phyloP scores from a whole-genome alignment of 2,329 filamentous ascomycete genomes.

The Penicillium vulpinum region DNA sequence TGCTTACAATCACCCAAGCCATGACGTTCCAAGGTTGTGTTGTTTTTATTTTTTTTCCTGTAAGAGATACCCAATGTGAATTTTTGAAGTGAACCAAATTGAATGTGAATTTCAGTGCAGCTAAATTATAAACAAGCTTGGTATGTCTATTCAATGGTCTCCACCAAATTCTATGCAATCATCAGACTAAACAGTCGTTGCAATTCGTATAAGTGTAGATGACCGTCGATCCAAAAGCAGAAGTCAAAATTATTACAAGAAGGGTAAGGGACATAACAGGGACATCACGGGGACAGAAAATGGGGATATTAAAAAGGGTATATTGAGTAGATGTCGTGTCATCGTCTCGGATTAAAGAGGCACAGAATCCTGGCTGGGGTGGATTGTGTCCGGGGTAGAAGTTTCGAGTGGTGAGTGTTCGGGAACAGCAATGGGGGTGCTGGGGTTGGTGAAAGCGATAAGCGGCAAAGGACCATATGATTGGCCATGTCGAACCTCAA shows the following conservation, averaged over 20 bases:
- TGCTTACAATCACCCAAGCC: too few species aligned
- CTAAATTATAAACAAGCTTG: neutral
- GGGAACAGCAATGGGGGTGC: constrained; percentile 31
- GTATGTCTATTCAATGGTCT: constrained; percentile 29
- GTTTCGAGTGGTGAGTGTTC: constrained; percentile 14
- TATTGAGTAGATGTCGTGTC: constrained; percentile 4
- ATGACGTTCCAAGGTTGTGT: neutral
- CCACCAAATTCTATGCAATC: constrained; percentile 31
- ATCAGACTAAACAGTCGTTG: constrained; percentile 22
- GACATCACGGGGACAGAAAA: constrained; percentile 6
- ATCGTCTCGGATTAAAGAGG: constrained; percentile 3
- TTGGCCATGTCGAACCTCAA: constrained; percentile 39
- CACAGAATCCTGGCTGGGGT: neutral
- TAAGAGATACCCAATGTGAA: constrained; percentile 15
- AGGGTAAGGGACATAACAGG: constrained; percentile 10
- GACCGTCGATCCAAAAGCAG: constrained; percentile 9
- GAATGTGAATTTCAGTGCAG: neutral
- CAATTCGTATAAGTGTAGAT: constrained; percentile 22
- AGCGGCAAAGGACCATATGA: constrained; percentile 43
- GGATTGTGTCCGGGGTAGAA: constrained; percentile 5
- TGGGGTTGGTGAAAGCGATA: constrained; percentile 36
- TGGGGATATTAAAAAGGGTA: constrained; percentile 13
- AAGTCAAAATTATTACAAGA: constrained; percentile 22
- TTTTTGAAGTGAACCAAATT: neutral
- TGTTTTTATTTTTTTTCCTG: neutral